Conservation (phyloP, 2,329 filamentous ascomycete species). For the Penicillium expansum region DNA sequence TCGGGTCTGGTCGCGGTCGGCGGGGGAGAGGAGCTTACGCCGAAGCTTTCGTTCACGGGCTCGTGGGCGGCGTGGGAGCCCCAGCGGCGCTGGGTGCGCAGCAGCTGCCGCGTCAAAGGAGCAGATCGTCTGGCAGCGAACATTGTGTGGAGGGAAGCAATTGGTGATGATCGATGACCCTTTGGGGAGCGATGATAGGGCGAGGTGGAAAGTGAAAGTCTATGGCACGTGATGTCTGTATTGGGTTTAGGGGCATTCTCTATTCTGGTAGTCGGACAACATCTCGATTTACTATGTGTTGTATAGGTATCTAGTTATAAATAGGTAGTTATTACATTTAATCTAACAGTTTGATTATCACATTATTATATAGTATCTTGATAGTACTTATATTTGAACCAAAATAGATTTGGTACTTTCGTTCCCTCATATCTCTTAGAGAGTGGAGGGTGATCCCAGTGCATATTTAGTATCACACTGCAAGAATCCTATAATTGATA, state of each 20-base stretch:
- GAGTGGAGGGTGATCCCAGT: neutral
- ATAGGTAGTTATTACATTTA: neutral
- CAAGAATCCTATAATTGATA: neutral
- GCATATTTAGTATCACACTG: neutral
- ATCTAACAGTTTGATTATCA: neutral
- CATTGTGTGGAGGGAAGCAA: conserved; percentile 38
- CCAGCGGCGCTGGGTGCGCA: conserved; percentile 45
- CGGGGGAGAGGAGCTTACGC: conserved; percentile 38
- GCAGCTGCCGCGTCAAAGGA: conserved; percentile 36
- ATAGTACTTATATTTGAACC: neutral
- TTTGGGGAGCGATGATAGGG: conserved; percentile 27
- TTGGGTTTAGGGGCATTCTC: conserved; percentile 16
- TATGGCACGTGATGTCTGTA: conserved; percentile 20
- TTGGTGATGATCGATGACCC: conserved; percentile 34
- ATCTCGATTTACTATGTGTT: neutral
- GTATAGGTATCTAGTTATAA: too few species aligned
- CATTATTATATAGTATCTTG: too few species aligned
- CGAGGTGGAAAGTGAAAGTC: conserved; percentile 22
- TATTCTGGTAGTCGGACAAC: neutral
- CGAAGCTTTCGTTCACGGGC: conserved; percentile 47
- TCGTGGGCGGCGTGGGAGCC: conserved; percentile 44
- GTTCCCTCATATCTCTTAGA: neutral
- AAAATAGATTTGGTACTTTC: neutral
- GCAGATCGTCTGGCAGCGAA: conserved; percentile 43
- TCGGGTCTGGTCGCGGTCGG: conserved; percentile 8